A percentile compares a stretch with the other conserved stretches of the same genome.
These are phyloP conservation scores for Tricholoma matsutake DNA, from an alignment of 768 basidiomycete species.

Conservation along the genomic window DNA sequence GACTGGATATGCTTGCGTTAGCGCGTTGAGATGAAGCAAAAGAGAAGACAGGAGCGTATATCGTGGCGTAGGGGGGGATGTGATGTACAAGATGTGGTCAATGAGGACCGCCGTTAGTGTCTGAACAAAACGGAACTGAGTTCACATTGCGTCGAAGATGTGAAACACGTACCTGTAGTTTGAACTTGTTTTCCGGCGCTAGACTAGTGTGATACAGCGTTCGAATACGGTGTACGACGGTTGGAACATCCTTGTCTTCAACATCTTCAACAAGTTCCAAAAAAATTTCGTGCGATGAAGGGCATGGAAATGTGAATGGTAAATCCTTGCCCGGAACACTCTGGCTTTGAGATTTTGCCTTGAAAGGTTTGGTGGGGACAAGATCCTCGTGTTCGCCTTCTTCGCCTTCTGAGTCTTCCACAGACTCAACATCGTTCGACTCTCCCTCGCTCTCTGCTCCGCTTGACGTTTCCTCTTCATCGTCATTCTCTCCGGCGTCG, in stretches of 20 bases:
- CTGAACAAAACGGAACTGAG: slow-evolving; percentile 34
- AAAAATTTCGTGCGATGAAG: slow-evolving; percentile 82
- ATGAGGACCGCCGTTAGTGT: slow-evolving; percentile 73
- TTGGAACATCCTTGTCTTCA: slow-evolving; percentile 68
- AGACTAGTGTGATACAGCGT: slow-evolving; percentile 90
- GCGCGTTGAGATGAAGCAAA: slow-evolving; percentile 72
- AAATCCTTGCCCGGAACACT: slow-evolving; percentile 52
- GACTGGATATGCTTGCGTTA: slow-evolving; percentile 80
- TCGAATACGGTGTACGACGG: slow-evolving; percentile 86
- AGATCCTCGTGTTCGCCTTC: slow-evolving; percentile 41
- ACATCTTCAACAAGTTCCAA: slow-evolving; percentile 75
- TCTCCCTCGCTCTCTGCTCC: not conserved
- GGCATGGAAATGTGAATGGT: slow-evolving; percentile 92
- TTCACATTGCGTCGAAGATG: not conserved
- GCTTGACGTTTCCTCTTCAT: slow-evolving; percentile 26
- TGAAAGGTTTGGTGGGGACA: slow-evolving; percentile 27
- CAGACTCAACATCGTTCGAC: not conserved
- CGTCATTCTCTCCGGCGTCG: slow-evolving; percentile 38
- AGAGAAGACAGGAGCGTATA: slow-evolving; percentile 62
- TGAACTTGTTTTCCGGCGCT: slow-evolving; percentile 87
- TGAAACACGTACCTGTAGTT: slow-evolving; percentile 67
- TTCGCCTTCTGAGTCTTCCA: slow-evolving; percentile 22
- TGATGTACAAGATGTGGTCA: slow-evolving; percentile 81
- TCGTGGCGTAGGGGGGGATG: slow-evolving; percentile 59
- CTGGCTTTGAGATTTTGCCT: slow-evolving; percentile 31